A percentile compares a stretch with the other conserved stretches of the same genome.
Evolutionary conservation across 371 early-diverging fungal species (phyloP).

Genomic region (Actinomucor elegans): DNA sequence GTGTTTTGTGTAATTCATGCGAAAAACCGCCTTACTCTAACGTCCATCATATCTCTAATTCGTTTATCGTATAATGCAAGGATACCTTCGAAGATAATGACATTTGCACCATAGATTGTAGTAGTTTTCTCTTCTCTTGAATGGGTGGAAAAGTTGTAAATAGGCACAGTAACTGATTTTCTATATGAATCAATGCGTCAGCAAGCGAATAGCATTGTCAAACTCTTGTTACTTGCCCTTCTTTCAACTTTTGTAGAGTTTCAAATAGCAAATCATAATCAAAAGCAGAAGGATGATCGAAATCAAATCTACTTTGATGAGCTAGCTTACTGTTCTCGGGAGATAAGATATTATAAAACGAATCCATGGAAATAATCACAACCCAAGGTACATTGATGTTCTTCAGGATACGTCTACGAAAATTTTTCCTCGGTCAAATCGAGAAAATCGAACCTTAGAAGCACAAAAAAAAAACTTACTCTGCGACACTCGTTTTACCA

Average conservation of each 20-base stretch:
- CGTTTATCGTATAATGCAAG: conserved; percentile 84
- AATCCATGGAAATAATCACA: conserved; percentile 91
- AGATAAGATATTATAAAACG: conserved; percentile 85
- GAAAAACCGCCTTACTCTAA: conserved; percentile 61
- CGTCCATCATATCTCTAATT: conserved; percentile 83
- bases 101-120: conserved; percentile 88
- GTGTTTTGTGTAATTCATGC: conserved; percentile 4
- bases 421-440: not conserved
- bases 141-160: conserved; percentile 79
- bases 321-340: conserved; percentile 73
- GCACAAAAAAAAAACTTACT: conserved; percentile 49
- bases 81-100: conserved; percentile 93
- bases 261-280: conserved; percentile 79
- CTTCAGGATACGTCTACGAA: conserved; percentile 63
- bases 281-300: conserved; percentile 83
- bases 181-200: too few species aligned
- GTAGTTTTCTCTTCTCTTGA: conserved; percentile 68
- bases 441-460: not conserved
- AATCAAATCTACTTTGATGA: conserved; percentile 72
- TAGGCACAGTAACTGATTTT: conserved; percentile 71
- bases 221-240: conserved; percentile 66
- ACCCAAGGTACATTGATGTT: conserved; percentile 85
- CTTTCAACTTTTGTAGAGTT: conserved; percentile 70
- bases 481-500: conserved; percentile 82
- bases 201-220: too few species aligned